Evolutionary conservation across 202 grass and related monocot species (phyloP).

Genomic region (Hordeum pubiflorum): DNA sequence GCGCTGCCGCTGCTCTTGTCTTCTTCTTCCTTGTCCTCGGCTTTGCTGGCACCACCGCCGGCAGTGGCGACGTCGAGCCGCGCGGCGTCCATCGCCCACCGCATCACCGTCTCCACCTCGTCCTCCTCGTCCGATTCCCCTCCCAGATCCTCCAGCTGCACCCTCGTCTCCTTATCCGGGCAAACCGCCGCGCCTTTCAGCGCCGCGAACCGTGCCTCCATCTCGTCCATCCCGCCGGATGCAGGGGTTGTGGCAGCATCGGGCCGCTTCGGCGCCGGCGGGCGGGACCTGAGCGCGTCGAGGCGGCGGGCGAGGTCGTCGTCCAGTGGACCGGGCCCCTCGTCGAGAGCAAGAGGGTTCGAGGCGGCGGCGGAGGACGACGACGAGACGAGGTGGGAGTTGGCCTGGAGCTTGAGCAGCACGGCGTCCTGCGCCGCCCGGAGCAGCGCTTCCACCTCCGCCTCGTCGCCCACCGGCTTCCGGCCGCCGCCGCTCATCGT

Average conservation of each 20-base stretch:
- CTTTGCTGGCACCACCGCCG: background rate
- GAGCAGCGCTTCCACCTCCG: slow-evolving; percentile 41
- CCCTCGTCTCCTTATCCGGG: slow-evolving; percentile 19
- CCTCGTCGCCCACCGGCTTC: slow-evolving; percentile 2
- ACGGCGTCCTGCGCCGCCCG: slow-evolving; percentile 37
- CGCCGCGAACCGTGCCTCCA: slow-evolving; percentile 41
- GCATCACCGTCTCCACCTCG: slow-evolving; percentile 81
- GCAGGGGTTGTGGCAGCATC: background rate
- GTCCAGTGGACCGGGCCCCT: slow-evolving; percentile 24
- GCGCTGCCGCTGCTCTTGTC: no score
- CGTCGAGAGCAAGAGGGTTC: background rate
- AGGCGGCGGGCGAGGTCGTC: slow-evolving; percentile 53
- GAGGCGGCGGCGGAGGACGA: slow-evolving; percentile 5
- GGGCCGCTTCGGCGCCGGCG: background rate
- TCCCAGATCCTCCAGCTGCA: slow-evolving; percentile 24
- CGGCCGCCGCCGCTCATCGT: slow-evolving; percentile 31
- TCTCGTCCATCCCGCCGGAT: slow-evolving; percentile 25
- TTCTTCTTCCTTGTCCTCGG: slow-evolving; percentile 14
- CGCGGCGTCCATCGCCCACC: slow-evolving; percentile 62
- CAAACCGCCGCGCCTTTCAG: slow-evolving; percentile 38
- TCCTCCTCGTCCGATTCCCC: slow-evolving; percentile 22
- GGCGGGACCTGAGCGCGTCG: slow-evolving; percentile 42
- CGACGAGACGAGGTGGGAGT: slow-evolving; percentile 47
- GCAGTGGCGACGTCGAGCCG: slow-evolving; percentile 38
- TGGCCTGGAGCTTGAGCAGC: slow-evolving; percentile 42